These are phyloP conservation scores for Pseudocercospora fuligena DNA, from an alignment of 2,329 filamentous ascomycete genomes.

Conservation along the genomic window DNA sequence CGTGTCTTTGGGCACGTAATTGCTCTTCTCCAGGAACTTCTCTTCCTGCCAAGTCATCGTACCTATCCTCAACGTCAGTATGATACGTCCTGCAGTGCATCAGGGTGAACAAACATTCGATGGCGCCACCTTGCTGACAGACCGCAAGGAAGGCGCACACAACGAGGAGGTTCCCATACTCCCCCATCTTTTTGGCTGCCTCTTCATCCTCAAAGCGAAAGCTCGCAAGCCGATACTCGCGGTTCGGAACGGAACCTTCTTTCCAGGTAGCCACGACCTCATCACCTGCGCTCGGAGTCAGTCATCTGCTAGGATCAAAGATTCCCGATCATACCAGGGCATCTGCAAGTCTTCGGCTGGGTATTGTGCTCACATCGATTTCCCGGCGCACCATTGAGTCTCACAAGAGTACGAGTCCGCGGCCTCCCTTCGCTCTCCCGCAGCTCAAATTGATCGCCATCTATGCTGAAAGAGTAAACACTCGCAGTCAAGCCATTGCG, in stretches of 20 bases:
- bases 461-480: not conserved
- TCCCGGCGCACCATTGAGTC: not conserved
- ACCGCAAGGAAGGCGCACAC: conserved; percentile 1
- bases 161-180: conserved; percentile 6
- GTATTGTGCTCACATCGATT: not conserved
- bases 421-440: conserved; percentile 7
- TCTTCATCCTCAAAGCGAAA: conserved; percentile 11
- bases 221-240: not conserved
- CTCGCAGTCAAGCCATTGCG: not conserved
- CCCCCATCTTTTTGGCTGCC: conserved; percentile 1
- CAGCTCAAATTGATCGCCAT: conserved; percentile 5
- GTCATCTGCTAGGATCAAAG: not conserved
- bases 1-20: not conserved
- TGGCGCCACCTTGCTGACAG: conserved; percentile 7
- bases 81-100: not conserved
- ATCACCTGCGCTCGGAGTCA: not conserved
- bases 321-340: not conserved
- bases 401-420: conserved; percentile 1
- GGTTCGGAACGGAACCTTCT: conserved; percentile 11
- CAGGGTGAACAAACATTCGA: not conserved
- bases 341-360: not conserved
- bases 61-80: not conserved
- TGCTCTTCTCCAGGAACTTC: conserved; percentile 4
- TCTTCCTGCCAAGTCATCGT: conserved; percentile 12
- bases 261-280: conserved; percentile 5